These are phyloP conservation scores for Mycena polygramma DNA, from an alignment of 768 basidiomycete genomes.

Conservation along the genomic window DNA sequence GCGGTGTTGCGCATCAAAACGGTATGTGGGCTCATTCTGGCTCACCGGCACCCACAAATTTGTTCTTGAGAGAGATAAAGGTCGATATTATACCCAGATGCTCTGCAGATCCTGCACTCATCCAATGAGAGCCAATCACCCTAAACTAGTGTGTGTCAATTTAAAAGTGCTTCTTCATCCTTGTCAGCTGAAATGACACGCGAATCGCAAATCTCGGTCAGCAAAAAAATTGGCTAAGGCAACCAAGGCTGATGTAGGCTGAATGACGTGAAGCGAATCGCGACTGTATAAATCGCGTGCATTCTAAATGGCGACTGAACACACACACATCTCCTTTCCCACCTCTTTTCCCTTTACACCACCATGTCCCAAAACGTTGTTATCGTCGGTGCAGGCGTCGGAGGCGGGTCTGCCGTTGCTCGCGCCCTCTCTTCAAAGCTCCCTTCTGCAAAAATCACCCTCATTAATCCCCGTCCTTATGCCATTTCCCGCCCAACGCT, in stretches of 20 bases:
- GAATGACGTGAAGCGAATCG: background rate
- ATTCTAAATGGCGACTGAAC: background rate
- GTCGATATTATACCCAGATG: too few species aligned
- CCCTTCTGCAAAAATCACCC: conserved; percentile 25
- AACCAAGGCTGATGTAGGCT: too few species aligned
- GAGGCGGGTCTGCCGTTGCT: conserved; percentile 4
- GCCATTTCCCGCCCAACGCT: conserved; percentile 53
- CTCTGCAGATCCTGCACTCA: too few species aligned
- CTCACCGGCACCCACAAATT: too few species aligned
- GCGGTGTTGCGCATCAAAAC: too few species aligned
- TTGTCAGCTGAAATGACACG: too few species aligned
- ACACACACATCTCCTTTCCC: background rate
- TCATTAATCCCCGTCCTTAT: conserved; percentile 54
- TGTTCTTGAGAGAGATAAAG: too few species aligned
- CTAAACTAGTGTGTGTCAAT: too few species aligned
- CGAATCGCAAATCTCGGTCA: background rate
- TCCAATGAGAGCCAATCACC: too few species aligned
- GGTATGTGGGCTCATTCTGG: too few species aligned
- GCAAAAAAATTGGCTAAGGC: background rate
- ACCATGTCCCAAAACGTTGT: conserved; percentile 21
- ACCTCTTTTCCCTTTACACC: background rate
- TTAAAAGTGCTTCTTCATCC: too few species aligned
- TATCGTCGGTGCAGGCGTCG: conserved; percentile 16
- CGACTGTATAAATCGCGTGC: background rate
- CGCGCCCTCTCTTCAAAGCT: conserved; percentile 23